Evolutionary conservation across 306 rosid species (phyloP).

Genomic region (Phaseolus lunatus): DNA sequence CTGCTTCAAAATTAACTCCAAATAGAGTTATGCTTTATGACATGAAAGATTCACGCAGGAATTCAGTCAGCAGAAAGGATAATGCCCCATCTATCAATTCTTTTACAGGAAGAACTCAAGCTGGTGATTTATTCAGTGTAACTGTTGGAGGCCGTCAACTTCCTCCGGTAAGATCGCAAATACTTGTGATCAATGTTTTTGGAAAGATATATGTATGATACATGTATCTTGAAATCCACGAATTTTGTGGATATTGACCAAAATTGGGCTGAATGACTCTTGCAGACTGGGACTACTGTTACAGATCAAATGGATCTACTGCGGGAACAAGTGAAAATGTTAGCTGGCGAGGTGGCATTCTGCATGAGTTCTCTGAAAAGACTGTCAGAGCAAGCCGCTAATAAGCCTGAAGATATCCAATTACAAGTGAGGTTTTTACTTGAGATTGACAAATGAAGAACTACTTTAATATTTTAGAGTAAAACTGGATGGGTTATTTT

Average conservation of each 20-base stretch:
- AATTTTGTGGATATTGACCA: slow-evolving; percentile 23
- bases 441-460: slow-evolving; percentile 26
- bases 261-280: slow-evolving; percentile 38
- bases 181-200: slow-evolving; percentile 12
- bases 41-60: slow-evolving; percentile 67
- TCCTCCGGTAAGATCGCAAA: slow-evolving; percentile 68
- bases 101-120: slow-evolving; percentile 75
- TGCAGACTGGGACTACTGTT: slow-evolving; percentile 81
- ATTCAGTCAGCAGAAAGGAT: slow-evolving; percentile 68
- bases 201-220: slow-evolving; percentile 27
- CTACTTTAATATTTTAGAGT: slow-evolving; percentile 38
- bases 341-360: slow-evolving; percentile 92
- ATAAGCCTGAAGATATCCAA: slow-evolving; percentile 70
- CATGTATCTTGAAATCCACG: neutral
- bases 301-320: slow-evolving; percentile 93
- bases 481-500: slow-evolving; percentile 36
- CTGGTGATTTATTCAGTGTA: slow-evolving; percentile 81
- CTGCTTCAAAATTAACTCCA: slow-evolving; percentile 60
- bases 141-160: slow-evolving; percentile 58
- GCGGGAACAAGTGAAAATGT: slow-evolving; percentile 86
- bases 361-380: slow-evolving; percentile 86
- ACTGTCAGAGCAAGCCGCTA: slow-evolving; percentile 74
- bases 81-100: slow-evolving; percentile 65
- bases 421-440: slow-evolving; percentile 60
- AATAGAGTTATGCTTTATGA: slow-evolving; percentile 57